Conservation (phyloP, 139 green algal genomes). For the Chlamydomonas applanata region DNA sequence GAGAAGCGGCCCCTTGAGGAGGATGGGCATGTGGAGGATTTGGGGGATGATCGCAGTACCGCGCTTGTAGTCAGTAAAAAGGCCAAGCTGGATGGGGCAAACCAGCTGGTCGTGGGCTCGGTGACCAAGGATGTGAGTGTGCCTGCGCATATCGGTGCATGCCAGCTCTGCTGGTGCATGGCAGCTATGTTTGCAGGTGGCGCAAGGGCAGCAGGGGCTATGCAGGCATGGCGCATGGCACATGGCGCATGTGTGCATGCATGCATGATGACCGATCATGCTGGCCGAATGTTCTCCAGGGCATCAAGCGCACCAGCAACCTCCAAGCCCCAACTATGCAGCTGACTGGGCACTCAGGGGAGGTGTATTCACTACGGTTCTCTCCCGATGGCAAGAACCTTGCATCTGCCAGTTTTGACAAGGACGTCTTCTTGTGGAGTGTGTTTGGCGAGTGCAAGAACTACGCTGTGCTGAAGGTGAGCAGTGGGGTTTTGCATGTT, state of each 20-base stretch:
- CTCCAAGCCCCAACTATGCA: conserved; percentile 85
- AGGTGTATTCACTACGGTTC: conserved; percentile 84
- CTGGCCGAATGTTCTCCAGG: conserved; percentile 16
- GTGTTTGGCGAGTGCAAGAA: conserved; percentile 89
- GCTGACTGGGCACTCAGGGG: conserved; percentile 77
- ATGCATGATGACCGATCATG: neutral
- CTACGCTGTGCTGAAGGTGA: conserved; percentile 79
- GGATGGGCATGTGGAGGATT: conserved; percentile 1
- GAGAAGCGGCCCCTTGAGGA: neutral
- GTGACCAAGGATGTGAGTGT: conserved; percentile 42
- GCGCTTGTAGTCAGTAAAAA: neutral
- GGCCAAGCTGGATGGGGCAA: conserved; percentile 1
- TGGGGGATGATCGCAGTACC: neutral
- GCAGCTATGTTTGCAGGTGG: no score
- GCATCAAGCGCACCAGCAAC: conserved; percentile 37
- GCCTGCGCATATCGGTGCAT: neutral
- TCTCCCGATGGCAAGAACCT: conserved; percentile 75
- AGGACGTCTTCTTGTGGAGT: conserved; percentile 84
- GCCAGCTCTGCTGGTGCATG: no score
- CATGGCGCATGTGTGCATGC: neutral
- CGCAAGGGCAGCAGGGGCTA: no score
- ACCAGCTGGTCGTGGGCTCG: conserved; percentile 27
- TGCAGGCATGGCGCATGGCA: no score
- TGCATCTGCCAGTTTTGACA: conserved; percentile 83
- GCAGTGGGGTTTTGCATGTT: neutral